Percentiles rank a stretch among this genome's conserved stretches.
Evolutionary conservation across 2,329 filamentous ascomycete genomes (phyloP).

Genomic region (Fusarium odoratissimum): DNA sequence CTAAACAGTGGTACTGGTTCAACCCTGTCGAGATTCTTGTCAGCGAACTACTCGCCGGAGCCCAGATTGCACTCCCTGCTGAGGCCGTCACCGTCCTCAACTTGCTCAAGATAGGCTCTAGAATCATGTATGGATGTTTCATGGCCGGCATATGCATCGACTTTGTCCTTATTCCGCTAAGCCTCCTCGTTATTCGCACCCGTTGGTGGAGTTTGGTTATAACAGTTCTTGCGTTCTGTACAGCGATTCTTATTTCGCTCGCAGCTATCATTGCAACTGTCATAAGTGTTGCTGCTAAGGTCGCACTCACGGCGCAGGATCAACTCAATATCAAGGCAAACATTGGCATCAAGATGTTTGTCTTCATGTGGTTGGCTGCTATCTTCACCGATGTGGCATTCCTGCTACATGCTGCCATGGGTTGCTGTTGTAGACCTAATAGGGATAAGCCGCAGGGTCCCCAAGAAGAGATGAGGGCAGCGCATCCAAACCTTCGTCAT

Average conservation of each 20-base stretch:
- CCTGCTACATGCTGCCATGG: constrained; percentile 78
- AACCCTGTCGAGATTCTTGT: constrained; percentile 87
- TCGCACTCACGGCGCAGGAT: constrained; percentile 76
- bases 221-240: constrained; percentile 73
- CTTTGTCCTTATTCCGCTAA: constrained; percentile 77
- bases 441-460: constrained; percentile 25
- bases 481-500: constrained; percentile 47
- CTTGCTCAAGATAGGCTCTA: constrained; percentile 78
- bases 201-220: constrained; percentile 75
- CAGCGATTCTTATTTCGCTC: constrained; percentile 74
- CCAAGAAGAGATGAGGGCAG: constrained; percentile 37
- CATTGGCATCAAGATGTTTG: constrained; percentile 81
- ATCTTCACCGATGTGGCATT: constrained; percentile 76
- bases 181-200: constrained; percentile 66
- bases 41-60: constrained; percentile 82
- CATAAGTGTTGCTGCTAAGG: constrained; percentile 84
- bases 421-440: constrained; percentile 74
- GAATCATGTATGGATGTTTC: constrained; percentile 93
- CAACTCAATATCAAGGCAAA: constrained; percentile 81
- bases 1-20: constrained; percentile 84
- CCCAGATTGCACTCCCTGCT: constrained; percentile 82
- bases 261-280: constrained; percentile 82
- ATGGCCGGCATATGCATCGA: constrained; percentile 76
- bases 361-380: constrained; percentile 88
- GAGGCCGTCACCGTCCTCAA: constrained; percentile 78